phyloP scores from a whole-genome alignment of 1,284 basidiomycete genomes.

The Marasmius tenuissimus region DNA sequence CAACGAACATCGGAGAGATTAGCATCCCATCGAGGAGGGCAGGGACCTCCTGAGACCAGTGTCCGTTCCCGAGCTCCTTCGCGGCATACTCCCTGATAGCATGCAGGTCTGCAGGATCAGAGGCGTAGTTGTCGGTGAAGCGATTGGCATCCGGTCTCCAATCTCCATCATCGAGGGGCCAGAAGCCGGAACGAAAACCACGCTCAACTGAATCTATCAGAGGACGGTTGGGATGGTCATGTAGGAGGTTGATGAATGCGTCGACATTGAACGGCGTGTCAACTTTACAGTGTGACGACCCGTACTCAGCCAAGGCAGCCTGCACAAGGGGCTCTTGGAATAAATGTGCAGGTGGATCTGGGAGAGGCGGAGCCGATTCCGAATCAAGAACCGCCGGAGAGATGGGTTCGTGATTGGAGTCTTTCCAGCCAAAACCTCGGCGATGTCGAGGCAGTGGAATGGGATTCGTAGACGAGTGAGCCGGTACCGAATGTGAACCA shows the following conservation, averaged over 20 bases:
- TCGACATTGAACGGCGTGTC: slow-evolving; percentile 15
- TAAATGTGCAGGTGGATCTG: slow-evolving; percentile 16
- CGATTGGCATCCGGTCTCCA: slow-evolving; percentile 8
- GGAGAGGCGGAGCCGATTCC: slow-evolving; percentile 17
- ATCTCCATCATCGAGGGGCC: slow-evolving; percentile 21
- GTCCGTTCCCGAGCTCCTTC: slow-evolving; percentile 17
- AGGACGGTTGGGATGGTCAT: slow-evolving; percentile 23
- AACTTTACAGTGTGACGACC: slow-evolving; percentile 6
- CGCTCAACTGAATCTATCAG: slow-evolving; percentile 23
- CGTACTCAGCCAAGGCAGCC: neutral
- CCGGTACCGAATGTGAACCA: neutral
- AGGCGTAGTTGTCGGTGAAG: slow-evolving; percentile 13
- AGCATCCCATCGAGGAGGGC: slow-evolving; percentile 22
- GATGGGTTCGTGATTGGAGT: neutral
- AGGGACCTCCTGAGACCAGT: slow-evolving; percentile 18
- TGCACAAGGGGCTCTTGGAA: slow-evolving; percentile 9
- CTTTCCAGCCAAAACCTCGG: slow-evolving; percentile 4
- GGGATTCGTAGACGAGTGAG: neutral
- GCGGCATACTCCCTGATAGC: slow-evolving; percentile 19
- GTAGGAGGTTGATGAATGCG: slow-evolving; percentile 14
- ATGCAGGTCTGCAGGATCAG: slow-evolving; percentile 16
- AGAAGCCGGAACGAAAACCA: slow-evolving; percentile 24
- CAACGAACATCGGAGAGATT: slow-evolving; percentile 25
- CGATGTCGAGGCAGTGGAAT: slow-evolving; percentile 4
- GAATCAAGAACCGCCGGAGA: slow-evolving; percentile 15